phyloP scores from a whole-genome alignment of 768 basidiomycete genomes.

The Heimioporus sp. region DNA sequence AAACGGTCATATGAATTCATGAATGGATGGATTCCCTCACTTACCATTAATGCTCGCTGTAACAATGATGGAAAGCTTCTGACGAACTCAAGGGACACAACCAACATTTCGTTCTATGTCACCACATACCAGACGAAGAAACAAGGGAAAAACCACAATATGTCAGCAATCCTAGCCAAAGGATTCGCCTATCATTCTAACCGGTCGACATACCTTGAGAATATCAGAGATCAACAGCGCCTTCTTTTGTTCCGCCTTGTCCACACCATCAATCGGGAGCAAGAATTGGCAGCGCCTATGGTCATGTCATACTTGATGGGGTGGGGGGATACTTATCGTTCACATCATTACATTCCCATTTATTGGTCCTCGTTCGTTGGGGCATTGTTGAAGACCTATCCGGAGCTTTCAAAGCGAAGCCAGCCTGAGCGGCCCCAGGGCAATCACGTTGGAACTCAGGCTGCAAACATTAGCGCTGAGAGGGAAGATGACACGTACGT shows the following conservation, averaged over 20 bases:
- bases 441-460: no score
- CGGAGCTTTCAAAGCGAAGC: no score
- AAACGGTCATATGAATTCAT: not conserved
- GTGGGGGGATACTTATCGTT: slow-evolving; percentile 37
- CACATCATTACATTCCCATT: slow-evolving; percentile 36
- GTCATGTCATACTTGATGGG: slow-evolving; percentile 44
- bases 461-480: no score
- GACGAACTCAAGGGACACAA: slow-evolving; percentile 34
- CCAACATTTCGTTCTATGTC: slow-evolving; percentile 33
- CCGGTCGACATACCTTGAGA: slow-evolving; percentile 6
- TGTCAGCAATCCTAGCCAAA: slow-evolving; percentile 35
- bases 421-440: no score
- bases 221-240: slow-evolving; percentile 23
- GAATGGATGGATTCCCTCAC: slow-evolving; percentile 21
- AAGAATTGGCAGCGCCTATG: slow-evolving; percentile 38
- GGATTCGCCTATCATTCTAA: slow-evolving; percentile 31
- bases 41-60: slow-evolving; percentile 25
- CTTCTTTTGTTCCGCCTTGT: slow-evolving; percentile 32
- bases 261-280: slow-evolving; percentile 34
- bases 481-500: no score
- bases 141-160: slow-evolving; percentile 24
- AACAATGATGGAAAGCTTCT: slow-evolving; percentile 45
- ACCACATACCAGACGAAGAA: slow-evolving; percentile 37
- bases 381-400: not conserved
- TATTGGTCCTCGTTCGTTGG: slow-evolving; percentile 33